Percentiles rank a stretch among this genome's conserved stretches.
Conservation (phyloP, 202 grass and related monocot species). For the Thinopyrum obtusiflorum region DNA sequence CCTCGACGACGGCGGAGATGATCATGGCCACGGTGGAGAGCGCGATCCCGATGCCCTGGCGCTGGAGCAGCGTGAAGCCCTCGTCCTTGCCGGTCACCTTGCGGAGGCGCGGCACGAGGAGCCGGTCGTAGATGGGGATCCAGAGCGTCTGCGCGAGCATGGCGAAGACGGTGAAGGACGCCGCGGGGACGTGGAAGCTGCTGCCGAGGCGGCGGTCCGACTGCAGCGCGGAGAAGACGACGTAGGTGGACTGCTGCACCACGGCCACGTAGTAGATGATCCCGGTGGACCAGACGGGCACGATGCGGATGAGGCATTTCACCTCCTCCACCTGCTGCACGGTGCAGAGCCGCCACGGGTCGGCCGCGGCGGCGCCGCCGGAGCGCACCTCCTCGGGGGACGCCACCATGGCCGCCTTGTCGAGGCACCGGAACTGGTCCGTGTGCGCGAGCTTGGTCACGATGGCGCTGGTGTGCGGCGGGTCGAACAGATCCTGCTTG, state of each 20-base stretch:
- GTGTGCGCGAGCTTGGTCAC: constrained; percentile 74
- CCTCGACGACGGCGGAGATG: constrained; percentile 70
- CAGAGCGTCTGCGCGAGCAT: constrained; percentile 76
- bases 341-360: constrained; percentile 77
- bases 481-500: constrained; percentile 75
- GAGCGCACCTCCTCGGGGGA: constrained; percentile 44
- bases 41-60: constrained; percentile 77
- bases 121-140: constrained; percentile 84
- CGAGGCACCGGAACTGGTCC: constrained; percentile 77
- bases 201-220: constrained; percentile 70
- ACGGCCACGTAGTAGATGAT: constrained; percentile 92
- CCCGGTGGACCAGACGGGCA: constrained; percentile 86
- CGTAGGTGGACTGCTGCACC: constrained; percentile 89
- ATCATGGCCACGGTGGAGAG: constrained; percentile 77
- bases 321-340: constrained; percentile 95
- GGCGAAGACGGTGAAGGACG: constrained; percentile 78
- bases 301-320: constrained; percentile 79
- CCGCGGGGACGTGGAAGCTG: constrained; percentile 69
- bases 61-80: constrained; percentile 65
- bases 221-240: constrained; percentile 67
- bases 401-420: constrained; percentile 79
- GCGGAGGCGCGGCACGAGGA: constrained; percentile 56
- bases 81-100: constrained; percentile 65
- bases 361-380: constrained; percentile 14
- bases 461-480: constrained; percentile 65